phyloP scores from a whole-genome alignment of 2,329 filamentous ascomycete genomes.

The Paraconiothyrium sp. region DNA sequence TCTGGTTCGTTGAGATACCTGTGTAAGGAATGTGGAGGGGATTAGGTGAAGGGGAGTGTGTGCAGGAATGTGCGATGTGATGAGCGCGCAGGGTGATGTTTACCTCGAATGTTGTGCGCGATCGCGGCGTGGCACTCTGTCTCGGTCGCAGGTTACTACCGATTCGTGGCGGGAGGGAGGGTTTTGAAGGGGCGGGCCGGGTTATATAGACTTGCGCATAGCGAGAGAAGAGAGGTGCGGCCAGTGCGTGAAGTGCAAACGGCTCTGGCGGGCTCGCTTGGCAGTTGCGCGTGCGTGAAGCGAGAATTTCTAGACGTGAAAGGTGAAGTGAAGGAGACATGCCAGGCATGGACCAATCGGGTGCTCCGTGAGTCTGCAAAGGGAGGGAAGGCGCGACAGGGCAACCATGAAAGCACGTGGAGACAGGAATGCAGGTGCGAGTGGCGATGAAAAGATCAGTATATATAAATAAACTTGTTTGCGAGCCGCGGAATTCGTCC shows the following conservation, averaged over 20 bases:
- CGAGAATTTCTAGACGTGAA: neutral
- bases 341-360: conserved; percentile 6
- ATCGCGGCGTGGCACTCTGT: neutral
- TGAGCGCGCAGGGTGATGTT: neutral
- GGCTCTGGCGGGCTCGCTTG: conserved; percentile 1
- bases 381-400: conserved; percentile 7
- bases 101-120: neutral
- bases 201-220: neutral
- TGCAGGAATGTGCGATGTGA: neutral
- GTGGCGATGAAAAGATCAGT: neutral
- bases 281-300: neutral
- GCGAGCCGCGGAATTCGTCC: neutral
- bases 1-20: neutral
- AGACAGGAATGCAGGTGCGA: neutral
- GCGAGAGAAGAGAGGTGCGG: neutral
- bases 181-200: neutral
- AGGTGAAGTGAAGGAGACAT: conserved; percentile 5
- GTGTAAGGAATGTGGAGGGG: neutral
- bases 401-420: conserved; percentile 3
- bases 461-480: neutral
- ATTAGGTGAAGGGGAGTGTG: neutral
- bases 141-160: neutral
- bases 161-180: neutral
- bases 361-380: conserved; percentile 2
- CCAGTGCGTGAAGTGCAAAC: conserved; percentile 5